Evolutionary conservation across 176 grass and related monocot genomes (phyloP), one percentile per base, ranked within the genome.

Genomic region (Triticum turgidum): DNA sequence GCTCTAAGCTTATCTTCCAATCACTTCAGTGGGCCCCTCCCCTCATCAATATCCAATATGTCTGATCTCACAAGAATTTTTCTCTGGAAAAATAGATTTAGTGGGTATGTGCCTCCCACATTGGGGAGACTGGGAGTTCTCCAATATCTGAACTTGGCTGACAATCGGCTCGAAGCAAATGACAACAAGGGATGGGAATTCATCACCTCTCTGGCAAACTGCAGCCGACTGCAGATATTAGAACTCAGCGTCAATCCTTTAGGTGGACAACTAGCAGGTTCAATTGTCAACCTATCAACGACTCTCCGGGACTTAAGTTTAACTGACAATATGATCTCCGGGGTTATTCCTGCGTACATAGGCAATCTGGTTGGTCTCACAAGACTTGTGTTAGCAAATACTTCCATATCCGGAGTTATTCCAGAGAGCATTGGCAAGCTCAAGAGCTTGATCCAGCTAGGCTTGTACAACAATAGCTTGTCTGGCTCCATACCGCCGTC

Each of bases 161-260:
- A 0, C 0, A 86, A 61, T 8, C 32, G 3, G 0, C 52, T 80
- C 33, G 84, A 86, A 62, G 84, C 25, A 22, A 33, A 61, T 17
- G 9, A 72, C 52, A 80, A 45, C 4, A 34, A 80, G 2, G 51
- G 84, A 4, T 86, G 84, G 84, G 84, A 86, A 62, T 86, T 86
- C 35, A 18, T 86, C 51, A 24, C 21, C 33, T 80, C 84, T 38
- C 11, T 80, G 24, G 51, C 24, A 21, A 86, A 86, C 65, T 69
- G 66, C 7, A 69, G 66, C 66, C 66, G 18, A 1, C 67, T 69
- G 3, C 0, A 3, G 32, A 1, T 1, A 7, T 20, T 69, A 2
- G 6, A 0, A 37, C 15, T 69, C 6, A 30, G 66, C 0, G 66
- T 30, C 66, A 0, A 70, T 30, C 20, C 17, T 70, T 70, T 70